Conservation (phyloP, 805 yeast genomes). For the Wickerhamomyces hampshirensis region DNA sequence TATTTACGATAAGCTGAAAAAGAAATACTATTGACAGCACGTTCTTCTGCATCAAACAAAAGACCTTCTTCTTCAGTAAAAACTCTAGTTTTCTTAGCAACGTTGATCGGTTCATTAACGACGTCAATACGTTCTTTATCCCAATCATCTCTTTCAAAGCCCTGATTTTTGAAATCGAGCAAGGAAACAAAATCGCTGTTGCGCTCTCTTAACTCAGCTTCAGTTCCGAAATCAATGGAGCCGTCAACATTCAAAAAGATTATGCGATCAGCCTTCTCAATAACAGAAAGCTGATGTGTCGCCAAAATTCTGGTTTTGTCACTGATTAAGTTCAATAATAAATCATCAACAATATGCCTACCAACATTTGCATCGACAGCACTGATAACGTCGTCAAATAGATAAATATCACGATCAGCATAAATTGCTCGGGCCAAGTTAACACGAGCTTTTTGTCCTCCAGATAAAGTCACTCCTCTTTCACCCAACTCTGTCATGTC, state of each 20-base stretch:
- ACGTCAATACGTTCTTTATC: constrained; percentile 1
- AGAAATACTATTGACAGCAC: constrained; percentile 52
- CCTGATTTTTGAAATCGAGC: constrained; percentile 37
- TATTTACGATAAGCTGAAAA: constrained; percentile 46
- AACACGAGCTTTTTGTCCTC: constrained; percentile 76
- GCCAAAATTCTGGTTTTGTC: constrained; percentile 63
- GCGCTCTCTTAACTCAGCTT: constrained; percentile 38
- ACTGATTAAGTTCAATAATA: constrained; percentile 48
- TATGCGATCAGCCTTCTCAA: constrained; percentile 57
- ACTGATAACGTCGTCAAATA: constrained; percentile 67
- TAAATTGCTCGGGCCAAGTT: constrained; percentile 70
- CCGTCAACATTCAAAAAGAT: constrained; percentile 64
- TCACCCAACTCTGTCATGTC: constrained; percentile 73
- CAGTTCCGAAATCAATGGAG: constrained; percentile 51
- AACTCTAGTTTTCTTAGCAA: constrained; percentile 13
- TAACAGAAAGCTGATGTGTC: constrained; percentile 69
- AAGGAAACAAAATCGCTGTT: constrained; percentile 43
- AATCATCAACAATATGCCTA: constrained; percentile 56
- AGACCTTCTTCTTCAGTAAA: constrained; percentile 27
- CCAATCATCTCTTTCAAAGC: constrained; percentile 25
- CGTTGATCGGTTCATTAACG: constrained; percentile 7
- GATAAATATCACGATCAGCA: constrained; percentile 52
- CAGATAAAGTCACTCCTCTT: constrained; percentile 69
- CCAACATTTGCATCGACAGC: constrained; percentile 82
- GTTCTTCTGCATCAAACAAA: constrained; percentile 46